Evolutionary conservation across 192 early-diverging fungal species (phyloP).

Genomic region (Backusella circina): DNA sequence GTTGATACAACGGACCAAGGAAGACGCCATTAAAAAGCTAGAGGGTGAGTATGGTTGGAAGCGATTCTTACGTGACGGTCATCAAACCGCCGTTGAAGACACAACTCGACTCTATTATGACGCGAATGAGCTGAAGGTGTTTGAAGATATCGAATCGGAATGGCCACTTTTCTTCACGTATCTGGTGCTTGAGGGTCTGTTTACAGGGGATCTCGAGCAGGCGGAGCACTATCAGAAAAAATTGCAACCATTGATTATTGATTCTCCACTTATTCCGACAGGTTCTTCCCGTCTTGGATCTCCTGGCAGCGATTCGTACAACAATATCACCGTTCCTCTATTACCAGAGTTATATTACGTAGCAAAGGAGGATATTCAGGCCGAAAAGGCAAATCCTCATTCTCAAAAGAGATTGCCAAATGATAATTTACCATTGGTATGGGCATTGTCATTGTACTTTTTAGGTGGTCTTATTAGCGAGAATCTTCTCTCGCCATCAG

Average conservation of each 20-base stretch:
- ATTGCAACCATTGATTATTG: conserved; percentile 67
- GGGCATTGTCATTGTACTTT: conserved; percentile 80
- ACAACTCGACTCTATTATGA: conserved; percentile 72
- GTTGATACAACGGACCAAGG: conserved; percentile 57
- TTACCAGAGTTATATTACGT: conserved; percentile 78
- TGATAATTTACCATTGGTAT: conserved; percentile 83
- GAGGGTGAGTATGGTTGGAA: conserved; percentile 77
- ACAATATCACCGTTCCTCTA: not conserved
- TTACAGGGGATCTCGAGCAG: conserved; percentile 59
- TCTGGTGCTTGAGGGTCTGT: conserved; percentile 76
- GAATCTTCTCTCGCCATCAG: conserved; percentile 68
- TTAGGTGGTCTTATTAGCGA: conserved; percentile 73
- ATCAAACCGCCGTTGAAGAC: conserved; percentile 79
- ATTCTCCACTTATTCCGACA: conserved; percentile 39
- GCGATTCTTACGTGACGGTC: conserved; percentile 80
- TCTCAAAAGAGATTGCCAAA: conserved; percentile 72
- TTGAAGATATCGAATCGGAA: conserved; percentile 81
- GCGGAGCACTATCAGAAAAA: conserved; percentile 64
- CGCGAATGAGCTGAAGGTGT: conserved; percentile 71
- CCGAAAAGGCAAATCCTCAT: conserved; percentile 62
- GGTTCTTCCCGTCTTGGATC: conserved; percentile 2
- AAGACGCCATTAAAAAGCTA: conserved; percentile 75
- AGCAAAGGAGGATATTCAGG: conserved; percentile 63
- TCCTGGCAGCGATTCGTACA: not conserved
- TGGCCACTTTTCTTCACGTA: conserved; percentile 91